phyloP scores from a whole-genome alignment of 306 rosid genomes.

The Rosa chinensis region DNA sequence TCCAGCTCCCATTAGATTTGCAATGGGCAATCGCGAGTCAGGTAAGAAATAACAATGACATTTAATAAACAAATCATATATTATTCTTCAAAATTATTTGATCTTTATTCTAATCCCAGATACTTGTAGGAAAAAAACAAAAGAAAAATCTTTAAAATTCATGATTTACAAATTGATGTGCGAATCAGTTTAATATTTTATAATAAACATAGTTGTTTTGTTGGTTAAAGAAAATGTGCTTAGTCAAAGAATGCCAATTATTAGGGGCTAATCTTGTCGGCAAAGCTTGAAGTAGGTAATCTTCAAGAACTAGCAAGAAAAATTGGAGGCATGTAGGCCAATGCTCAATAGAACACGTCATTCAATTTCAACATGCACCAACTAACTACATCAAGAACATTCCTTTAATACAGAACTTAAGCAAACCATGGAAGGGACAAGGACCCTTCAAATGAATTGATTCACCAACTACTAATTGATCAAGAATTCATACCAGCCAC shows the following conservation, averaged over 20 bases:
- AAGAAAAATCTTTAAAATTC: not conserved
- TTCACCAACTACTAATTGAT: not conserved
- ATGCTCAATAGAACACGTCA: not conserved
- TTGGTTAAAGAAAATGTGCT: too few relatives aligned
- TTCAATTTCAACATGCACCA: not conserved
- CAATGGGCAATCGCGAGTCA: constrained; percentile 93
- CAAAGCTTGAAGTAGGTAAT: not conserved
- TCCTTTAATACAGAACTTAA: not conserved
- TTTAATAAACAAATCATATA: not conserved
- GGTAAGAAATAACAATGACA: constrained; percentile 38
- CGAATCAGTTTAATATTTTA: not conserved
- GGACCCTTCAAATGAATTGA: not conserved
- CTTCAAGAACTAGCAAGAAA: not conserved
- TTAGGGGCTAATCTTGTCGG: not conserved
- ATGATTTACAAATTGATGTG: not conserved
- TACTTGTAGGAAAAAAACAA: not conserved
- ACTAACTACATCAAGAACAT: not conserved
- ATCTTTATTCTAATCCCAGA: not conserved
- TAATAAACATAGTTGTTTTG: not conserved
- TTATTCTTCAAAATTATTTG: not conserved
- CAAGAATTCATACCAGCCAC: not conserved
- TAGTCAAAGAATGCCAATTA: constrained; percentile 5
- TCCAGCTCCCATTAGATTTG: constrained; percentile 94
- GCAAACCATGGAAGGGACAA: not conserved
- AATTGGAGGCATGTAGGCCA: not conserved